Evolutionary conservation across 2,329 filamentous ascomycete species (phyloP).

Genomic region (Phialemonium atrogriseum): DNA sequence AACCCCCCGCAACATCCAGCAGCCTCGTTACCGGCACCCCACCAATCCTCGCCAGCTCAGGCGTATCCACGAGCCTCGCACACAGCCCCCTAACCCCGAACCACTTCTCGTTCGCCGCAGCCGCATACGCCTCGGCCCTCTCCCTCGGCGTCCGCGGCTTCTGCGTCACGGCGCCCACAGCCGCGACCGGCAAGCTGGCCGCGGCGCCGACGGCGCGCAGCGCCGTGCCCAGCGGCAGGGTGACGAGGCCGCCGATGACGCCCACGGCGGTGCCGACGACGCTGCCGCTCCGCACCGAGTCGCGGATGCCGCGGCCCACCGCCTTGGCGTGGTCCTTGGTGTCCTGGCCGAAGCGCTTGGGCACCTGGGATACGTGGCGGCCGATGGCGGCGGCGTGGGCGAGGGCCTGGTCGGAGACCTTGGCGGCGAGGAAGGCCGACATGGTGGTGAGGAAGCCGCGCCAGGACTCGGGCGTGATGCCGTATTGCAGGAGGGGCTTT

Average conservation of each 20-base stretch:
- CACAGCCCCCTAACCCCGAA: slow-evolving; percentile 28
- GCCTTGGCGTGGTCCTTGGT: slow-evolving; percentile 26
- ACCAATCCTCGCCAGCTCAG: slow-evolving; percentile 11
- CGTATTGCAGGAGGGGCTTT: slow-evolving; percentile 13
- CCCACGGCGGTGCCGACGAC: slow-evolving; percentile 27
- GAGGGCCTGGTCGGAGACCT: slow-evolving; percentile 33
- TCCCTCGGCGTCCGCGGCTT: slow-evolving; percentile 32
- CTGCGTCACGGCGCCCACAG: slow-evolving; percentile 22
- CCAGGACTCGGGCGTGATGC: slow-evolving; percentile 17
- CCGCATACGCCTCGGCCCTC: slow-evolving; percentile 30
- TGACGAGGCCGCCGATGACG: slow-evolving; percentile 27
- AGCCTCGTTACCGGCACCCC: slow-evolving; percentile 26
- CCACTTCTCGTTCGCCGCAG: slow-evolving; percentile 35
- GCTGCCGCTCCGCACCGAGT: slow-evolving; percentile 29
- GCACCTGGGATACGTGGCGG: slow-evolving; percentile 25
- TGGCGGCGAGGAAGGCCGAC: slow-evolving; percentile 37
- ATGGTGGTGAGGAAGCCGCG: slow-evolving; percentile 24
- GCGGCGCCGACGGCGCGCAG: slow-evolving; percentile 26
- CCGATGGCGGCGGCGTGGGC: slow-evolving; percentile 33
- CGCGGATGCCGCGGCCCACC: slow-evolving; percentile 25
- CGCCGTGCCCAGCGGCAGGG: slow-evolving; percentile 28
- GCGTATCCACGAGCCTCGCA: slow-evolving; percentile 25
- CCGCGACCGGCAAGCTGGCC: slow-evolving; percentile 23
- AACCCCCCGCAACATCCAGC: slow-evolving; percentile 28
- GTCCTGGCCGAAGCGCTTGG: slow-evolving; percentile 24